phyloP scores from a whole-genome alignment of 2,329 filamentous ascomycete genomes.

The Alternaria gansuensis region DNA sequence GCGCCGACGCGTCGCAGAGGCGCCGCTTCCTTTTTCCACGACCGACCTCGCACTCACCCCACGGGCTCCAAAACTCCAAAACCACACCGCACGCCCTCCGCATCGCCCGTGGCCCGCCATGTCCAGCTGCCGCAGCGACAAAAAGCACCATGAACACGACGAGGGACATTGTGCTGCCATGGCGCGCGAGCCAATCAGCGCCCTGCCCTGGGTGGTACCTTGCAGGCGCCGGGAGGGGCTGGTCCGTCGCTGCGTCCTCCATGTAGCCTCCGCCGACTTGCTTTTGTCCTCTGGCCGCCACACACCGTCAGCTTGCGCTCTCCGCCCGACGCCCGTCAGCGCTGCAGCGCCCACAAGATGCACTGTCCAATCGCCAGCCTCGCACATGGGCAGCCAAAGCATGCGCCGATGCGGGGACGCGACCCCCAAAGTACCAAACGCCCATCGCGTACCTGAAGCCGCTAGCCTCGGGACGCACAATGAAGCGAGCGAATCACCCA shows the following conservation, averaged over 20 bases:
- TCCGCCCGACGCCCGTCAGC: slow-evolving; percentile 9
- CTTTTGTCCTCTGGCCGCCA: slow-evolving; percentile 4
- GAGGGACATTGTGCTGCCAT: slow-evolving; percentile 17
- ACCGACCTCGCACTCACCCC: background rate
- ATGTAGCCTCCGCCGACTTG: slow-evolving; percentile 5
- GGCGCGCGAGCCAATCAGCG: slow-evolving; percentile 27
- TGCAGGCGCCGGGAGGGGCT: slow-evolving; percentile 27
- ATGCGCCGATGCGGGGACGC: slow-evolving; percentile 31
- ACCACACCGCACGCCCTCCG: slow-evolving; percentile 13
- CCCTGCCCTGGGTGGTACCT: slow-evolving; percentile 27
- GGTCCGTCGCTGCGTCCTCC: slow-evolving; percentile 14
- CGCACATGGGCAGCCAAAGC: background rate
- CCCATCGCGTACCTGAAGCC: slow-evolving; percentile 31
- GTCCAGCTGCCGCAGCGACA: slow-evolving; percentile 27
- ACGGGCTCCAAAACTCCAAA: slow-evolving; percentile 23
- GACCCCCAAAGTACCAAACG: slow-evolving; percentile 24
- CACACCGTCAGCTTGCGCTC: slow-evolving; percentile 14
- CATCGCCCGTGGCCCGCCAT: slow-evolving; percentile 17
- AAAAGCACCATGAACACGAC: slow-evolving; percentile 21
- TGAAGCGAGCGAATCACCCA: slow-evolving; percentile 34
- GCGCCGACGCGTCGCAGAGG: slow-evolving; percentile 11
- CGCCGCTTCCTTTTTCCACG: slow-evolving; percentile 20
- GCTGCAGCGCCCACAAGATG: slow-evolving; percentile 4
- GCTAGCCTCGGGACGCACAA: slow-evolving; percentile 29
- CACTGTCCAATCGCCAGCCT: slow-evolving; percentile 10